phyloP scores from a whole-genome alignment of 176 grass and related monocot genomes.

The Puya raimondii region DNA sequence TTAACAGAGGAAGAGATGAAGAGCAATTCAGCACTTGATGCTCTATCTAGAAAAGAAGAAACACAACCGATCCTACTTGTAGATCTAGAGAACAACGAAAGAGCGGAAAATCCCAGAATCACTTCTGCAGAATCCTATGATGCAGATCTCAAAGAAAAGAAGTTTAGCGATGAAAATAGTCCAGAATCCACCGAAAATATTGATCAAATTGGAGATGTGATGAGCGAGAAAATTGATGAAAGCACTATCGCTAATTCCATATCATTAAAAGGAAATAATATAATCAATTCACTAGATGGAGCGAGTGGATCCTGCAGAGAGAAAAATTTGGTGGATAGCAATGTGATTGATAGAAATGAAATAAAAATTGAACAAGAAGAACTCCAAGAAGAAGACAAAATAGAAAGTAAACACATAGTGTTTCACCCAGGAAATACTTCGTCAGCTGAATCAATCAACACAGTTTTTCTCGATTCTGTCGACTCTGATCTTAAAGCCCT shows the following conservation, averaged over 20 bases:
- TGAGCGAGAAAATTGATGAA: too few relatives aligned
- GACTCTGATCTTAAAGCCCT: not conserved
- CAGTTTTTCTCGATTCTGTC: not conserved
- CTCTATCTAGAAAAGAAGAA: conserved; percentile 2
- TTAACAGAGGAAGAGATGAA: not conserved
- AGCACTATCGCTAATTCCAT: too few relatives aligned
- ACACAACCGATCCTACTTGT: not conserved
- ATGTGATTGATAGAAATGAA: not conserved
- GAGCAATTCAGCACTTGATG: not conserved
- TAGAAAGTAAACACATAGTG: not conserved
- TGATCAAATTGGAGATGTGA: too few relatives aligned
- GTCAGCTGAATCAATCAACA: not conserved
- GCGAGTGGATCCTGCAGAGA: not conserved
- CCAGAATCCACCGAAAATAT: too few relatives aligned
- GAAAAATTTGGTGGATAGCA: not conserved
- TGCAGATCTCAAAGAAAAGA: not conserved
- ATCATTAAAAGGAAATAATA: too few relatives aligned
- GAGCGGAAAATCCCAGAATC: not conserved
- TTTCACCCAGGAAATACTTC: not conserved
- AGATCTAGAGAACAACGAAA: not conserved
- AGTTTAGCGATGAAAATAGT: not conserved
- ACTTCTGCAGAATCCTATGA: not conserved
- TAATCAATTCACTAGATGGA: too few relatives aligned
- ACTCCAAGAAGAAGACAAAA: too few relatives aligned
- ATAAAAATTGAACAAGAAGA: not conserved